A percentile compares a stretch with the other conserved stretches of the same genome.
These are phyloP conservation scores for Wallemia hederae DNA, from an alignment of 1,284 basidiomycete species.

Conservation along the genomic window DNA sequence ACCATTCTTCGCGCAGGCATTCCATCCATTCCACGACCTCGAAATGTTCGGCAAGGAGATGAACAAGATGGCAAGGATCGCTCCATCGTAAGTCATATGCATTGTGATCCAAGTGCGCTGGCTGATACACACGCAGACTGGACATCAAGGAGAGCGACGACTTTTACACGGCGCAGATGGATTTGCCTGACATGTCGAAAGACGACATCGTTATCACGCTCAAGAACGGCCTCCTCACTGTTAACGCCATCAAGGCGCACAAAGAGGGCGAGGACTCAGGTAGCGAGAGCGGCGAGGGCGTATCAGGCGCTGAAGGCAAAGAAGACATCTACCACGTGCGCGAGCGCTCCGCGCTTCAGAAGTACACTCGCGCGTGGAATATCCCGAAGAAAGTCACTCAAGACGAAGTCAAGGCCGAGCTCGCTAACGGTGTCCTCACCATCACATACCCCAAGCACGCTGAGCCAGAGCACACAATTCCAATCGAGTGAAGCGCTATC, in stretches of 20 bases:
- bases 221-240: neutral
- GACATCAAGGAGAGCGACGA: neutral
- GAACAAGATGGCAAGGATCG: neutral
- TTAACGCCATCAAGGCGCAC: neutral
- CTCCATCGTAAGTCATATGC: neutral
- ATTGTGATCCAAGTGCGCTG: too few species aligned
- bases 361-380: neutral
- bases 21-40: neutral
- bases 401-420: neutral
- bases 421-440: neutral
- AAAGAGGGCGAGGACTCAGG: too few species aligned
- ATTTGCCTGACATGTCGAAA: neutral
- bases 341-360: neutral
- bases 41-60: neutral
- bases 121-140: too few species aligned
- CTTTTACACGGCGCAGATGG: neutral
- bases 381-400: neutral
- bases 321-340: neutral
- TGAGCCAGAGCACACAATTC: neutral
- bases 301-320: neutral
- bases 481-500: neutral
- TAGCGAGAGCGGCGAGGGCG: too few species aligned
- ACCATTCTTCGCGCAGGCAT: neutral
- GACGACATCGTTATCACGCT: neutral
- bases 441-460: neutral